Base-by-base conservation (phyloP, 2,329 filamentous ascomycete species). In the Zasmidium angulare region DNA sequence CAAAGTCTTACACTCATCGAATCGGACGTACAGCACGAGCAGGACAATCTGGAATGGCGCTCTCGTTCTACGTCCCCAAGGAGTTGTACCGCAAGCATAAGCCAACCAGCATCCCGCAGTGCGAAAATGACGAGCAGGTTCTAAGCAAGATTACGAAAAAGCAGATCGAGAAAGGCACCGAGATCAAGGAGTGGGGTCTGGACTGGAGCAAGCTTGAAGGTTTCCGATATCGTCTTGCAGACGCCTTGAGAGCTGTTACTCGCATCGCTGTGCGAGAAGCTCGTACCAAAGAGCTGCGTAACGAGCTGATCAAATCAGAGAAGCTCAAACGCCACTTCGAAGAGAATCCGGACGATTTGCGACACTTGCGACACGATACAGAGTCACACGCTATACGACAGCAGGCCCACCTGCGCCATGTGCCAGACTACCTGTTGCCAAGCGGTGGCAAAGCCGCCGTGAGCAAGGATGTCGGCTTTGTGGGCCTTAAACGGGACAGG, bases 251-350 rank as follows among this genome's bases (percentile, higher is more conserved):
- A 63, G 89, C 92, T 0, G 92, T 99, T 1, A 99, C 95, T 10
- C 87, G 90, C 59, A 89, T 96, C 23, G 90, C 93, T 0, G 86
- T 99, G 48, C 89, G 93, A 64, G 93, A 97, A 79, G 93, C 95
- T 2, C 85, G 95, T 52, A 90, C 91, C 10, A 86, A 90, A 60
- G 93, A 99, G 76, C 83, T 99, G 58, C 85, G 91, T 55, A 87
- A 93, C 73, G 95, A 98, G 75, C 82, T 99, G 12, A 82, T 97
- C 68, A 96, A 96, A 78, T 93, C 89, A 65, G 93, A 98, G 72
- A 97, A 96, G 77, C 80, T 99, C 56, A 93, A 95, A 76, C 84
- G 92, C 53, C 91, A 98, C 79, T 99, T 98, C 71, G 95, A 98
- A 73, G 95, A 99, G 76, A 97, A 99, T 74, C 95, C 95, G 0